Evolutionary conservation across 768 basidiomycete species (phyloP), one percentile per base, ranked within the genome.

Genomic region (Hygrophorus pudorinus): DNA sequence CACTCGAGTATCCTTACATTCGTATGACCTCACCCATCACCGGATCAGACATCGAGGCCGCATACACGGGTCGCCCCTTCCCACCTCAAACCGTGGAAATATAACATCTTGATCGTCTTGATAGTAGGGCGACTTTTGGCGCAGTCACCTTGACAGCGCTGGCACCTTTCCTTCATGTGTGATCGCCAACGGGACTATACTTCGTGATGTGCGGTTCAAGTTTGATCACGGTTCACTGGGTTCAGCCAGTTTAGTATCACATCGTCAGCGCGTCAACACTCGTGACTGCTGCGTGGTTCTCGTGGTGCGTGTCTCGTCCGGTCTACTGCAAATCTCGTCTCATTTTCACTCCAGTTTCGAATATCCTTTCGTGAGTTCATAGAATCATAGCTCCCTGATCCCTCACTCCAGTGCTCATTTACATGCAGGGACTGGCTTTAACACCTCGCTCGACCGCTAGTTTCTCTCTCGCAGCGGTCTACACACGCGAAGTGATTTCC

Each of bases 241-340:
- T 13, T 41, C 40, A 17, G 40, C 2, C 40, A 41, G 40, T 41
- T 41, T 17, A 14, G 40, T 17, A 41, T 41, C 24, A 41, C 14
- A 12, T 5, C 40, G 17, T 41, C 40, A 5, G 27, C 40, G 40
- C n/a, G n/a, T n/a, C n/a, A n/a, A n/a, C n/a, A n/a, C 24, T 41
- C 6, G 40, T 41, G 2, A 41, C 40, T 24, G 6, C 11, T 28
- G 40, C 40, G 21, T 41, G 40, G 28, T 29, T 18, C 17, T 41
- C 4, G 20, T 30, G 28, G 40, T 41, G 10, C 5, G 40, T 28
- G 20, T 41, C 21, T 18, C 6, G 2, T 28, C 8, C 14, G 29
- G 3, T 28, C 24, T 16, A 20, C 29, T 16, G 12, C 14, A 14
- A 2, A 28, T 13, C 29, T 16, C 27, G 38, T 41, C 40, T 38